Evolutionary conservation across 2,329 filamentous ascomycete species (phyloP).

Genomic region (Nemania bipapillata): DNA sequence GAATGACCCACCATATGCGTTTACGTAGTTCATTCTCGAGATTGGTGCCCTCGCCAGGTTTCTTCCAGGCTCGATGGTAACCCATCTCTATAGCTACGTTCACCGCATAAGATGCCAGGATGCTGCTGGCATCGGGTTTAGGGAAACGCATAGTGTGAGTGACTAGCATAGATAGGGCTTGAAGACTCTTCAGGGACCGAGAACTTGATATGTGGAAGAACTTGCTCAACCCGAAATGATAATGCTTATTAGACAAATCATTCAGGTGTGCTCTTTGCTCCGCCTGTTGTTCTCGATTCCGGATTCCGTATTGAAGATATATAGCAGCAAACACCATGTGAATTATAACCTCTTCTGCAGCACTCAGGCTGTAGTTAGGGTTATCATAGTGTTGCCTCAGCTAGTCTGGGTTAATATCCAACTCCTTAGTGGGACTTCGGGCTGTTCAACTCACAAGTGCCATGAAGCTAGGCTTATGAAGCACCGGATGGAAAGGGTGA

Average conservation of each 20-base stretch:
- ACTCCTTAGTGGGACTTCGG: neutral
- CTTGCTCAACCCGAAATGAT: conserved; percentile 77
- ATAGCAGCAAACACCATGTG: conserved; percentile 85
- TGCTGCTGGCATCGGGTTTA: conserved; percentile 79
- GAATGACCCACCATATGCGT: conserved; percentile 78
- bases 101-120: conserved; percentile 72
- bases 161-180: conserved; percentile 78
- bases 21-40: conserved; percentile 80
- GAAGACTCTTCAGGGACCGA: conserved; percentile 72
- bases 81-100: conserved; percentile 78
- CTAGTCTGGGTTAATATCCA: conserved; percentile 53
- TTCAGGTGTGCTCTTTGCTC: conserved; percentile 67
- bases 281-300: conserved; percentile 69
- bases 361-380: conserved; percentile 67
- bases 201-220: conserved; percentile 72
- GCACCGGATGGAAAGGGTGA: conserved; percentile 75
- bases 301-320: conserved; percentile 78
- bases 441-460: conserved; percentile 64
- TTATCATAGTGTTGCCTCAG: conserved; percentile 77
- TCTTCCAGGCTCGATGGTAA: conserved; percentile 75
- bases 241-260: conserved; percentile 77
- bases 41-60: conserved; percentile 58
- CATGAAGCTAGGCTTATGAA: conserved; percentile 81
- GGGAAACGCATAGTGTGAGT: conserved; percentile 80
- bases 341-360: conserved; percentile 74